These are phyloP conservation scores for Saccharomyces pastorianus DNA, from an alignment of 1,139 yeast species.

Conservation along the genomic window DNA sequence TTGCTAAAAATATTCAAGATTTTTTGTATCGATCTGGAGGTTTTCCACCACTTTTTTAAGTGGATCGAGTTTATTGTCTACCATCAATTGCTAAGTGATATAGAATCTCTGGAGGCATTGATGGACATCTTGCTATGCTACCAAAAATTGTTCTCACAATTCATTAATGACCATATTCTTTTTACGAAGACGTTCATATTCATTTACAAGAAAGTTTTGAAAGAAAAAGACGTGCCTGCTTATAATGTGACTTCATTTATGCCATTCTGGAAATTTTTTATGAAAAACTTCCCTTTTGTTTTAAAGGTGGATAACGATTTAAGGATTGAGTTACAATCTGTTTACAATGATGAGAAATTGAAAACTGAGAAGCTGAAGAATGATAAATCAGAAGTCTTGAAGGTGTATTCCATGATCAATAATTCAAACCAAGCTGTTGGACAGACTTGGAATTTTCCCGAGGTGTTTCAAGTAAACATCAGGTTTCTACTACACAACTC, in stretches of 20 bases:
- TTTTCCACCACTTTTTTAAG: constrained; percentile 27
- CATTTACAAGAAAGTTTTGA: constrained; percentile 22
- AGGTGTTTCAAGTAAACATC: constrained; percentile 26
- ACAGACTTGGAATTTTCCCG: constrained; percentile 20
- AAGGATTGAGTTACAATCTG: constrained; percentile 21
- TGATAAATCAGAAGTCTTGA: constrained; percentile 11
- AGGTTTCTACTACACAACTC: constrained; percentile 12
- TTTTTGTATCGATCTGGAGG: constrained; percentile 22
- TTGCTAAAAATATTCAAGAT: constrained; percentile 20
- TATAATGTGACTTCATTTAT: constrained; percentile 23
- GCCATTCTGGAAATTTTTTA: constrained; percentile 31
- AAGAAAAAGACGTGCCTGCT: constrained; percentile 17
- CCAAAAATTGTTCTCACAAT: constrained; percentile 26
- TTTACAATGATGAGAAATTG: constrained; percentile 27
- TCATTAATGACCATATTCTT: constrained; percentile 29
- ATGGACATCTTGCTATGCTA: constrained; percentile 26
- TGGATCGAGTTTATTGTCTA: constrained; percentile 32
- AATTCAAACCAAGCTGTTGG: constrained; percentile 10
- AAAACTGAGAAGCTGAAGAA: constrained; percentile 20
- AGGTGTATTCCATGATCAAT: constrained; percentile 9
- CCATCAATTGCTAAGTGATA: constrained; percentile 26
- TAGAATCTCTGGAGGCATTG: constrained; percentile 24
- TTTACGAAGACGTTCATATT: constrained; percentile 29
- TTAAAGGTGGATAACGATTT: constrained; percentile 26
- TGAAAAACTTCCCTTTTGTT: constrained; percentile 24